Conservation (phyloP, 257 asterid species). For the Phtheirospermum japonicum region DNA sequence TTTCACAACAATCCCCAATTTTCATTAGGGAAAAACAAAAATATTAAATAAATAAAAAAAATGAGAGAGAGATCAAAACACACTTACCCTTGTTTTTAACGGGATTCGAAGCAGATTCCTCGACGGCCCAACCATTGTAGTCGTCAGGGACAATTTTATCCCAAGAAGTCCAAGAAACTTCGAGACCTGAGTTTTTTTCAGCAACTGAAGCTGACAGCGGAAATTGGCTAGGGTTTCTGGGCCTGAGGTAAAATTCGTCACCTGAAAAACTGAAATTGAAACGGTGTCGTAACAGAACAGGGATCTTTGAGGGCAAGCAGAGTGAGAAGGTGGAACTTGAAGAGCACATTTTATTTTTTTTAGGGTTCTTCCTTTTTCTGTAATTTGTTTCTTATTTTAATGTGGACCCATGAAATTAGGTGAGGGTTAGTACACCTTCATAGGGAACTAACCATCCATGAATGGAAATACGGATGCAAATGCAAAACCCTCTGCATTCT, state of each 20-base stretch:
- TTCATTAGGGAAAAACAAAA: neutral
- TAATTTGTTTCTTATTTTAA: no score
- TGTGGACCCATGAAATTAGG: no score
- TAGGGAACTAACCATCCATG: conserved; percentile 6
- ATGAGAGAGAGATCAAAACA: conserved; percentile 23
- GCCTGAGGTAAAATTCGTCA: conserved; percentile 36
- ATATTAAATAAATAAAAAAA: neutral
- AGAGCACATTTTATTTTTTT: conserved; percentile 45
- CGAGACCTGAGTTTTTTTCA: conserved; percentile 38
- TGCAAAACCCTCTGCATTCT: neutral
- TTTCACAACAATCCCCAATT: conserved; percentile 21
- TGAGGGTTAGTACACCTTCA: no score
- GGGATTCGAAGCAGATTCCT: conserved; percentile 36
- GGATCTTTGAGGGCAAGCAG: conserved; percentile 38
- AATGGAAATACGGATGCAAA: neutral
- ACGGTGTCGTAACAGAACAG: conserved; percentile 36
- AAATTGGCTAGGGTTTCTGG: conserved; percentile 35
- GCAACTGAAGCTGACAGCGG: conserved; percentile 49
- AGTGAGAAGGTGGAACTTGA: conserved; percentile 47
- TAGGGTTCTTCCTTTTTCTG: conserved; percentile 18
- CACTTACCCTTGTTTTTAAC: conserved; percentile 37
- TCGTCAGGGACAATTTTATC: conserved; percentile 41
- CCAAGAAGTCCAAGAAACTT: conserved; percentile 49
- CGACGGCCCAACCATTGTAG: conserved; percentile 81
- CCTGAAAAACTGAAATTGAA: conserved; percentile 36